Base-by-base conservation (phyloP, 768 basidiomycete genomes). In the Tephrocybe sp. region DNA sequence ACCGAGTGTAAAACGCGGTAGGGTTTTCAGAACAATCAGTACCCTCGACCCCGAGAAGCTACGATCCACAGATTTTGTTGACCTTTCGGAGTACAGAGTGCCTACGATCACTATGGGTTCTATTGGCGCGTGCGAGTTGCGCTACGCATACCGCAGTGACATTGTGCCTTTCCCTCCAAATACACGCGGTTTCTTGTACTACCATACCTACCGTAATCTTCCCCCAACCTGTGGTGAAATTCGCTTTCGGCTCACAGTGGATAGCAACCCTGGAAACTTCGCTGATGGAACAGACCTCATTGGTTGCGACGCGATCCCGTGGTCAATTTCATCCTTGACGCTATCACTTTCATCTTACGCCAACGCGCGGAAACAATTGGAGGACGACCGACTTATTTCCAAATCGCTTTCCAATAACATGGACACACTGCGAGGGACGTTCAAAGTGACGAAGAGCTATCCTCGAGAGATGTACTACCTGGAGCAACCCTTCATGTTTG, bases 181-280 rank as follows among this genome's bases (percentile, higher is more conserved):
- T 30, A 39, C 55, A 5, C 51, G 25, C 23, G 55, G 55, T 12
- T 57, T 57, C 28, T 40, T 57, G 3, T 53, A 57, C 32, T 57
- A 57, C 26, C 25, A 53, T 33, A 8, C 12, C 26, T 46, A 45
- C 2, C 32, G 18, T 1, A 43, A 43, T 18, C 45, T 52, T 9
- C 55, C 55, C 14, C 43, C 40, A 7, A 34, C 48, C 15, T 51
- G 40, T 18, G 51, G 41, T 2, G 44, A 53, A 25, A 10, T 57
- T 10, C 55, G 55, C 14, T 57, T 57, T 39, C 51, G 55, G 7
- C 11, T 48, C 6, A 40, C 55, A n/a, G 17, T 3, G 9, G 25
- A 20, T 28, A 24, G 5, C 18, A 25, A 34, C 24, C 50, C 42
- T 10, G 21, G 15, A 4, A 4, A 12, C 10, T 44, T 51, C 23